Base-by-base conservation (phyloP, 305 asterid genomes). In the Solanum hybrid region DNA sequence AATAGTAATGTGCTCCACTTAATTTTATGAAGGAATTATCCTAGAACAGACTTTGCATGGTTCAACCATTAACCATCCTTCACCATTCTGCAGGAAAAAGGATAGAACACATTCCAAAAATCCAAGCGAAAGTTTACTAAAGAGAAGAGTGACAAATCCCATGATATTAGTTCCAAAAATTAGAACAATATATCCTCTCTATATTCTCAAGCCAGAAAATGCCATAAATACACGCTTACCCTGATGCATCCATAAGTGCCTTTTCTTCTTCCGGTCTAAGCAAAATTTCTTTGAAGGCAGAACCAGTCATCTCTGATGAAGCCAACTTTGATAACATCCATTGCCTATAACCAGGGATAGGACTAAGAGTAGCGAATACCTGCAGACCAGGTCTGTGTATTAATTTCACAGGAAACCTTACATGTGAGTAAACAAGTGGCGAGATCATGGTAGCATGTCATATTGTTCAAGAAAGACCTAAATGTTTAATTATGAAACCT, bases 351-450 rank as follows among this genome's bases (percentile, higher is more conserved):
- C 98, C 99, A 79, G 99, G 98, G 77, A 96, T 94, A 85, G 99
- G 99, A 92, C 99, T 97, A 90, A 96, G 98, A 26, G 99, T 97
- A 87, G 99, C 99, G 89, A 97, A 97, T 84, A 96, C 95, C 99
- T 97, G 95, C 93, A 93, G 87, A 87, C 26, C 34, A 79, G 77
- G 68, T 89, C 76, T 26, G 57, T 88, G 37, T 57, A 88, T 78
- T 41, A 89, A 32, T 70, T 51, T 33, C 87, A 79, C 76, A 73
- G 91, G 45, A 90, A 89, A 86, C 84, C 89, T 77, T 73, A 36
- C 39, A 89, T 87, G 88, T 89, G 70, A 31, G 88, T 26, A 39
- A 82, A 82, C 87, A 81, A 32, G 24, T 81, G n/a, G 87, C 3
- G 20, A 38, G 65, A 38, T 34, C 87, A 39, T 82, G 33, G 87